phyloP scores from a whole-genome alignment of 2,329 filamentous ascomycete genomes.

The Clathrospora elynae region DNA sequence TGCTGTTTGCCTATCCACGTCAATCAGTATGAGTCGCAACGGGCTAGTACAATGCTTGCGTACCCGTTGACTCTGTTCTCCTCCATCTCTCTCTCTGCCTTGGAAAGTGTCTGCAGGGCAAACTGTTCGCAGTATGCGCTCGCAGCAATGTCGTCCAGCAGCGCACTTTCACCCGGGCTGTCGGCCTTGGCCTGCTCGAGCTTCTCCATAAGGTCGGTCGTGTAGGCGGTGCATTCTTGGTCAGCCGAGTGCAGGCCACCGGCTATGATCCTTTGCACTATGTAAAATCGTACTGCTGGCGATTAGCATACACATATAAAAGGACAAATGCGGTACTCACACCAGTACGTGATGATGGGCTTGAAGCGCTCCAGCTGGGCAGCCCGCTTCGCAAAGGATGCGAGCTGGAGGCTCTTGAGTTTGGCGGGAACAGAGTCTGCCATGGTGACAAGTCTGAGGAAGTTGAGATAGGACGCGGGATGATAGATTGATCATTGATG shows the following conservation, averaged over 20 bases:
- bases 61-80: conserved; percentile 83
- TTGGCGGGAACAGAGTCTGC: conserved; percentile 70
- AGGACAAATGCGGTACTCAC: conserved; percentile 60
- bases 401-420: conserved; percentile 80
- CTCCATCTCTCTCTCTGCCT: conserved; percentile 80
- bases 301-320: conserved; percentile 21
- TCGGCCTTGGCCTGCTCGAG: conserved; percentile 80
- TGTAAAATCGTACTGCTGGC: conserved; percentile 58
- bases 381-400: conserved; percentile 81
- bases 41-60: conserved; percentile 12
- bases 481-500: conserved; percentile 9
- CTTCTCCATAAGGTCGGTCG: conserved; percentile 84
- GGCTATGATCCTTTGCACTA: conserved; percentile 86
- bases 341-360: conserved; percentile 93
- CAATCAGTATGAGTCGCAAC: conserved; percentile 8
- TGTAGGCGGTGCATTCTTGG: conserved; percentile 79
- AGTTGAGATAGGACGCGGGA: conserved; percentile 2
- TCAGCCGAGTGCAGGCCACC: conserved; percentile 79
- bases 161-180: conserved; percentile 77
- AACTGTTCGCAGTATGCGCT: conserved; percentile 96
- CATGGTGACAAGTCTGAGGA: conserved; percentile 58
- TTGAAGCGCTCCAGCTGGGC: conserved; percentile 81
- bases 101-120: conserved; percentile 81
- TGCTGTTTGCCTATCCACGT: conserved; percentile 73
- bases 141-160: conserved; percentile 82